A percentile compares a stretch with the other conserved stretches of the same genome.
Conservation (phyloP, 345 rosid genomes). For the Diplotaxis tenuifolia region DNA sequence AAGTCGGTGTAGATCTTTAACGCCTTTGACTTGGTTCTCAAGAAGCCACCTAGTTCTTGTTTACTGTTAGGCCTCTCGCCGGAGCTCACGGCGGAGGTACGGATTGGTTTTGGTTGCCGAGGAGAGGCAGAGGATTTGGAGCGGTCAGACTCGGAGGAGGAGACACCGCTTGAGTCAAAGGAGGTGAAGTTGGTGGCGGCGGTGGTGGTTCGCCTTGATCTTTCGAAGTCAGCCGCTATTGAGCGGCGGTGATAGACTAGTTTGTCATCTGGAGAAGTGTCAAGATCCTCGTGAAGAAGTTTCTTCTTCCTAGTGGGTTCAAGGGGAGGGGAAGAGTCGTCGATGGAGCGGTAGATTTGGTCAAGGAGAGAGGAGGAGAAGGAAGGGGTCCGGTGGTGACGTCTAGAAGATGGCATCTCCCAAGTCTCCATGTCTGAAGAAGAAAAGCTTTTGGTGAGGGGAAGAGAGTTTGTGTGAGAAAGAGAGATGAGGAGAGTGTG, state of each 20-base stretch:
- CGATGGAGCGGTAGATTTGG: constrained; percentile 77
- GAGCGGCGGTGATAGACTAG: constrained; percentile 45
- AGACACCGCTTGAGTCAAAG: constrained; percentile 71
- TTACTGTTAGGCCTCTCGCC: constrained; percentile 34
- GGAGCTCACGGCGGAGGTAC: constrained; percentile 40
- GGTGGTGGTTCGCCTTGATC: constrained; percentile 18
- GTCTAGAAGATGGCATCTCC: constrained; percentile 35
- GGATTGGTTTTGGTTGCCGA: constrained; percentile 47
- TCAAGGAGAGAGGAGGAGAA: constrained; percentile 86
- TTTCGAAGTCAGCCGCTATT: constrained; percentile 41
- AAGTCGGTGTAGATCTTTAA: constrained; percentile 75
- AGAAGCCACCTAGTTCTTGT: constrained; percentile 46
- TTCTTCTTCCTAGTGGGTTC: constrained; percentile 16
- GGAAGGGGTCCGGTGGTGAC: constrained; percentile 53
- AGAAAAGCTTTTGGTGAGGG: constrained; percentile 13
- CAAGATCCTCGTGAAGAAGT: constrained; percentile 8
- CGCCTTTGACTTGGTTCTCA: constrained; percentile 76
- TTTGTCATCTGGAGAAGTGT: constrained; percentile 16
- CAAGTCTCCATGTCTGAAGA: constrained; percentile 44
- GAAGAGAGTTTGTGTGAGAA: not conserved
- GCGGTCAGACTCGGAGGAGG: constrained; percentile 59
- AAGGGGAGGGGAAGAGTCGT: constrained; percentile 40
- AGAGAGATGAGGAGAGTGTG: constrained; percentile 22
- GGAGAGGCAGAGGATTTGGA: constrained; percentile 26
- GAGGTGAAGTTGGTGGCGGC: constrained; percentile 54